These are phyloP conservation scores for Yarrowia sp. DNA, from an alignment of 805 yeast species.

Conservation along the genomic window DNA sequence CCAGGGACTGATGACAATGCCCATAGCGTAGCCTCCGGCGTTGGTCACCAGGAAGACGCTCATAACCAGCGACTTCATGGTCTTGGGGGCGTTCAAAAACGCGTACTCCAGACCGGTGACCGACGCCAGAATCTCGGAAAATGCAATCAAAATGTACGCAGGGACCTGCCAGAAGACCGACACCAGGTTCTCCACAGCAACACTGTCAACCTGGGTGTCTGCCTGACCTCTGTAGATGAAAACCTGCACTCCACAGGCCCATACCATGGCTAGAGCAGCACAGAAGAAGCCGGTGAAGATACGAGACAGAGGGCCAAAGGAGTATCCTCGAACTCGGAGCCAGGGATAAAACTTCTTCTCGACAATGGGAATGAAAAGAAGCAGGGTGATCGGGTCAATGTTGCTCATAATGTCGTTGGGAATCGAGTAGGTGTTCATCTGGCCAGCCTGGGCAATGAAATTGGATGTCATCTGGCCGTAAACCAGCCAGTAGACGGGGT, in stretches of 20 bases:
- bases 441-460: constrained; percentile 75
- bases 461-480: constrained; percentile 77
- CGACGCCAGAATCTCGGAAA: constrained; percentile 80
- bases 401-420: constrained; percentile 83
- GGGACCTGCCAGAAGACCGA: constrained; percentile 76
- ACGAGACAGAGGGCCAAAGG: constrained; percentile 73
- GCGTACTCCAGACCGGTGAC: constrained; percentile 88
- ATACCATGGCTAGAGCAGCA: constrained; percentile 70
- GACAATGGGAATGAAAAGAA: constrained; percentile 74
- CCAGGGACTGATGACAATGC: constrained; percentile 72
- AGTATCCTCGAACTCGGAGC: constrained; percentile 57
- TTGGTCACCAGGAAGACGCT: constrained; percentile 67
- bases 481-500: constrained; percentile 76
- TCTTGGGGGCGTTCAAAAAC: constrained; percentile 77
- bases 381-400: constrained; percentile 76
- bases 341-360: constrained; percentile 65
- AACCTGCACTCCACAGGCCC: constrained; percentile 78
- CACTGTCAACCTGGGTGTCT: constrained; percentile 44
- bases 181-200: constrained; percentile 55
- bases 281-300: constrained; percentile 73
- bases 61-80: constrained; percentile 71
- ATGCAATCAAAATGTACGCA: constrained; percentile 73
- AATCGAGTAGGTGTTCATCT: constrained; percentile 74
- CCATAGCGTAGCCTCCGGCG: constrained; percentile 78
- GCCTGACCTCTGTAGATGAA: constrained; percentile 67